Conservation (phyloP, 1,139 yeast species). For the Suhomyces chickasaworum region DNA sequence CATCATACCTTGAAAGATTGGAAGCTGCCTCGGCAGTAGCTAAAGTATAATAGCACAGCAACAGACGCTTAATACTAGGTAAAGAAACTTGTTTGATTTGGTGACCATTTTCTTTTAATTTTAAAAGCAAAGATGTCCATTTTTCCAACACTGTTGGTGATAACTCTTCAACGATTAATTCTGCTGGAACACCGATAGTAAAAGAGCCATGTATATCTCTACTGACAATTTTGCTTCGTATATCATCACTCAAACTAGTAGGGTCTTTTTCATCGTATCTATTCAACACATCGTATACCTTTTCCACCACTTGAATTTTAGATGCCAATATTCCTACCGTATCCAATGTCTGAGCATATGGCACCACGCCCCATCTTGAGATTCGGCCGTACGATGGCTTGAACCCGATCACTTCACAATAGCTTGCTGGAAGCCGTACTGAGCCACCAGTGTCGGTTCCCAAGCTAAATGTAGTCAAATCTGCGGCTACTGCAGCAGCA, state of each 20-base stretch:
- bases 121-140: constrained; percentile 45
- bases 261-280: constrained; percentile 75
- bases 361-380: constrained; percentile 87
- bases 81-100: constrained; percentile 63
- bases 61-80: constrained; percentile 64
- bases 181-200: constrained; percentile 67
- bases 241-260: constrained; percentile 54
- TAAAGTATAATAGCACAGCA: constrained; percentile 85
- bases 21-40: constrained; percentile 96
- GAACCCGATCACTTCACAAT: constrained; percentile 80
- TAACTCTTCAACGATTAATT: constrained; percentile 61
- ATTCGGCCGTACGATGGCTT: constrained; percentile 92
- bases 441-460: constrained; percentile 99
- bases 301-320: constrained; percentile 42
- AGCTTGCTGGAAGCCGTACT: constrained; percentile 86
- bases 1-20: constrained; percentile 86
- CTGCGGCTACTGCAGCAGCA: constrained; percentile 86
- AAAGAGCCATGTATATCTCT: not conserved
- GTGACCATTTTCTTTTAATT: constrained; percentile 53
- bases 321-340: constrained; percentile 83
- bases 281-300: constrained; percentile 60
- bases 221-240: constrained; percentile 32
- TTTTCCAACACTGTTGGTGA: constrained; percentile 45
- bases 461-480: constrained; percentile 61
- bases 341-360: constrained; percentile 93